Evolutionary conservation across 208 protist species (phyloP).

Genomic region (Acanthamoeba sp.): DNA sequence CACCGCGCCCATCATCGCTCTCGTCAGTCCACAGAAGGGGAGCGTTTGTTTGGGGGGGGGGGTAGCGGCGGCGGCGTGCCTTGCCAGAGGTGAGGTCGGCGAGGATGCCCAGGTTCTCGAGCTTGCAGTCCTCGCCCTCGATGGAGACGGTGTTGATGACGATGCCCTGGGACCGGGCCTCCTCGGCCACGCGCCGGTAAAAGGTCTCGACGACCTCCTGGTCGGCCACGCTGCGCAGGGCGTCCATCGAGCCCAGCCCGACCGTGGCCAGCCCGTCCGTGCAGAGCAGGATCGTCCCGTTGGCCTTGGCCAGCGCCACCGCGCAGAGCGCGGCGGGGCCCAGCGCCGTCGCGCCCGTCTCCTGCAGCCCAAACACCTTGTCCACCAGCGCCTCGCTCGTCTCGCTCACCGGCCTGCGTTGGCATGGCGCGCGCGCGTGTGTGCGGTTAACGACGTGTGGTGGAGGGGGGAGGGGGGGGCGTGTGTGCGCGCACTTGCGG

Average conservation of each 20-base stretch:
- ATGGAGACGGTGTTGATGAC: slow-evolving; percentile 79
- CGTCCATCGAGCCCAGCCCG: slow-evolving; percentile 72
- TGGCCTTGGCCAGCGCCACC: slow-evolving; percentile 67
- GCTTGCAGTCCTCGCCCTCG: slow-evolving; percentile 56
- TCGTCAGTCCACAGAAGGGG: too few species aligned
- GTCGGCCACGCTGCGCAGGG: slow-evolving; percentile 32
- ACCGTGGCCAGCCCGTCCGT: slow-evolving; percentile 84
- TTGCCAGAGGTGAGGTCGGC: slow-evolving; percentile 72
- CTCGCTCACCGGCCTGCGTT: neutral
- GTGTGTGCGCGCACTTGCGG: neutral
- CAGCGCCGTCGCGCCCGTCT: slow-evolving; percentile 79
- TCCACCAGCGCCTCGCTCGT: neutral
- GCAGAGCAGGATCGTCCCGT: slow-evolving; percentile 79
- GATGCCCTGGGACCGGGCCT: slow-evolving; percentile 69
- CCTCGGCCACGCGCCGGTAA: slow-evolving; percentile 65
- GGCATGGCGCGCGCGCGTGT: too few species aligned
- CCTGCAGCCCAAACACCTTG: slow-evolving; percentile 74
- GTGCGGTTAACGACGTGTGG: too few species aligned
- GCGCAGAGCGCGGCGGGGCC: slow-evolving; percentile 81
- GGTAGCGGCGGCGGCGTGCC: neutral
- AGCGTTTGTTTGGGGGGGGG: too few species aligned
- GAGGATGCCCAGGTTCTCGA: slow-evolving; percentile 30
- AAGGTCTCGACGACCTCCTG: slow-evolving; percentile 63
- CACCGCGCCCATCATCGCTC: too few species aligned
- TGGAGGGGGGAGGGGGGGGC: too few species aligned